These are phyloP conservation scores for Colletotrichum liaoningense DNA, from an alignment of 2,329 filamentous ascomycete genomes.

Conservation along the genomic window DNA sequence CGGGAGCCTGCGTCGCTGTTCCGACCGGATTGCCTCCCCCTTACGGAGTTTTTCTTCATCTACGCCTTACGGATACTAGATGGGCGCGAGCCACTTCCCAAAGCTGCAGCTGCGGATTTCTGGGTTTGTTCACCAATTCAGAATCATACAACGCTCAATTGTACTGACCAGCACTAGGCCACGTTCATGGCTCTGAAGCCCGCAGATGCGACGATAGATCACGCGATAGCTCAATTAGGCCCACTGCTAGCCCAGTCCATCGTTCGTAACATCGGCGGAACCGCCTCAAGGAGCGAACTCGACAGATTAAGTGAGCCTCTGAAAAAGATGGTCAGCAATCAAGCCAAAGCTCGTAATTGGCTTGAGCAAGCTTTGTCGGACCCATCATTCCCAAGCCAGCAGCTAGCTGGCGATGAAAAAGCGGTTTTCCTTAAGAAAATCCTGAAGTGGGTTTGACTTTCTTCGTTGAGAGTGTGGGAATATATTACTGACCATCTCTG, in stretches of 20 bases:
- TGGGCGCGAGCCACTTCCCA: slow-evolving; percentile 79
- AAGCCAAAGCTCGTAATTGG: slow-evolving; percentile 69
- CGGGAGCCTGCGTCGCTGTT: slow-evolving; percentile 73
- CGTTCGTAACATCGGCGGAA: slow-evolving; percentile 74
- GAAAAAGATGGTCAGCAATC: slow-evolving; percentile 72
- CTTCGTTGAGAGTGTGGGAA: not conserved
- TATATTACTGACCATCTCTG: slow-evolving; percentile 1
- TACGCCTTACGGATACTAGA: slow-evolving; percentile 78
- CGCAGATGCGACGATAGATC: slow-evolving; percentile 55
- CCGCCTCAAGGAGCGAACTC: slow-evolving; percentile 77
- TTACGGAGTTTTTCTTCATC: slow-evolving; percentile 75
- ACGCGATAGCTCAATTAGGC: slow-evolving; percentile 69
- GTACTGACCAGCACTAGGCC: slow-evolving; percentile 51
- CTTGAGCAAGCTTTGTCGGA: slow-evolving; percentile 69
- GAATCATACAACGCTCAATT: too few species aligned
- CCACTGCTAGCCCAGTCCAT: slow-evolving; percentile 70
- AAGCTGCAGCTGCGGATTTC: slow-evolving; percentile 78
- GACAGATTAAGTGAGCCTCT: slow-evolving; percentile 78
- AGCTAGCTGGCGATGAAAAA: slow-evolving; percentile 70
- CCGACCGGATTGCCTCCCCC: slow-evolving; percentile 63
- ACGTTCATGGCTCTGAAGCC: slow-evolving; percentile 63
- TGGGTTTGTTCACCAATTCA: slow-evolving; percentile 67
- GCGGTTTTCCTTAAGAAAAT: slow-evolving; percentile 74
- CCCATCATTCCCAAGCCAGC: slow-evolving; percentile 68
- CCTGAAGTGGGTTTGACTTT: slow-evolving; percentile 60